These are phyloP conservation scores for Ilex aquifolium DNA, from an alignment of 257 asterid species.

Conservation along the genomic window DNA sequence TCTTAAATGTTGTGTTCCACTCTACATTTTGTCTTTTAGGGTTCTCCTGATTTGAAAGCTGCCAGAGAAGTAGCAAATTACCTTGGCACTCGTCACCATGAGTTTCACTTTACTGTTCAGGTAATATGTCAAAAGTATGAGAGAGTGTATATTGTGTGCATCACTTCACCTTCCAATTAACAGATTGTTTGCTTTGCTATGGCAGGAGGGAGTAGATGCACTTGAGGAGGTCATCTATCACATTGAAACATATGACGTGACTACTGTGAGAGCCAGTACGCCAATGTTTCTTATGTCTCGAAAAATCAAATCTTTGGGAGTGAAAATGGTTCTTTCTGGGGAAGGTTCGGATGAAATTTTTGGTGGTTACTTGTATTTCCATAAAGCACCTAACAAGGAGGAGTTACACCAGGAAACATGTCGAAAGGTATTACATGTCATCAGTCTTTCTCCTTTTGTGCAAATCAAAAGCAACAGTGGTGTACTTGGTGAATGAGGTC, in stretches of 20 bases:
- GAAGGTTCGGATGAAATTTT: slow-evolving; percentile 99
- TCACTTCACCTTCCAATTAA: slow-evolving; percentile 8
- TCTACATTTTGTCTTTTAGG: slow-evolving; percentile 33
- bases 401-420: slow-evolving; percentile 95
- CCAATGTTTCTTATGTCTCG: slow-evolving; percentile 99
- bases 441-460: neutral
- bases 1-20: neutral
- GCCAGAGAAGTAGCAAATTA: slow-evolving; percentile 97
- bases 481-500: neutral
- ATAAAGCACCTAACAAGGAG: slow-evolving; percentile 95
- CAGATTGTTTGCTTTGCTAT: slow-evolving; percentile 17
- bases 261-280: slow-evolving; percentile 95
- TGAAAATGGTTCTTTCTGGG: slow-evolving; percentile 97
- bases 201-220: slow-evolving; percentile 98
- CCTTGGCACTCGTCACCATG: slow-evolving; percentile 95
- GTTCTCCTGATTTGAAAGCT: slow-evolving; percentile 94
- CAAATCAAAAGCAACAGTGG: too few relatives aligned
- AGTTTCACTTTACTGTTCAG: slow-evolving; percentile 94
- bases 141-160: neutral
- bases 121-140: slow-evolving; percentile 25
- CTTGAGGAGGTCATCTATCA: slow-evolving; percentile 95
- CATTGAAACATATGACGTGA: slow-evolving; percentile 92
- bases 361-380: slow-evolving; percentile 96
- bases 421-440: slow-evolving; percentile 54
- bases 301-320: slow-evolving; percentile 90